Evolutionary conservation across 257 asterid genomes (phyloP).

Genomic region (Gentiana straminea): DNA sequence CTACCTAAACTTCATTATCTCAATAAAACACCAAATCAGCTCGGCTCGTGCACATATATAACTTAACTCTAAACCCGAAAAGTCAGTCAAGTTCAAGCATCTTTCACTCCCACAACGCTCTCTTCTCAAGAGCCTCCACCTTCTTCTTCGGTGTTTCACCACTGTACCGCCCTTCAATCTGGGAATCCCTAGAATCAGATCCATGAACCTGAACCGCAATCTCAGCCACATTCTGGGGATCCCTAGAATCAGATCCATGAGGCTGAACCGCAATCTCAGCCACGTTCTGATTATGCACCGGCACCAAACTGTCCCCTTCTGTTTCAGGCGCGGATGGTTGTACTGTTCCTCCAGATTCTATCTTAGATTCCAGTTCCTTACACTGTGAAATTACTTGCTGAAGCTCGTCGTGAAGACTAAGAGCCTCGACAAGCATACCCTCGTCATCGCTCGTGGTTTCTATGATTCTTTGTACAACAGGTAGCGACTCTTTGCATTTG

Average conservation of each 20-base stretch:
- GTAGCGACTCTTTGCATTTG: conserved; percentile 67
- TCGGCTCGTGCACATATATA: no score
- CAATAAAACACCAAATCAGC: no score
- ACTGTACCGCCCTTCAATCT: conserved; percentile 7
- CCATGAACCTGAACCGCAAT: conserved; percentile 13
- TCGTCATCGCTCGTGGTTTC: conserved; percentile 73
- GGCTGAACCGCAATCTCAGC: conserved; percentile 16
- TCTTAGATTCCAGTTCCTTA: conserved; percentile 42
- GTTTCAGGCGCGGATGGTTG: conserved; percentile 19
- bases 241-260: conserved; percentile 7
- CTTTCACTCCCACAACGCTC: background rate
- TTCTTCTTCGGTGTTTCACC: conserved; percentile 1
- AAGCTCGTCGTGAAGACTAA: conserved; percentile 81
- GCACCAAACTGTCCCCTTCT: conserved; percentile 16
- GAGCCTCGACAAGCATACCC: conserved; percentile 76
- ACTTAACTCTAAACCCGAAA: no score
- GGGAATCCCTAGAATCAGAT: conserved; percentile 7
- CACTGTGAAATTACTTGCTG: conserved; percentile 45
- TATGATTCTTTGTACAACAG: conserved; percentile 56
- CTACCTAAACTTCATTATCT: no score
- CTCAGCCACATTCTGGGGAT: background rate
- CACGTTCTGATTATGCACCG: conserved; percentile 8
- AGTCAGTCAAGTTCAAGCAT: background rate
- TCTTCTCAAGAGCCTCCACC: background rate
- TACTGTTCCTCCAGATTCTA: conserved; percentile 24